Conservation (phyloP, 2,329 filamentous ascomycete species). For the Escovopsis sp. region DNA sequence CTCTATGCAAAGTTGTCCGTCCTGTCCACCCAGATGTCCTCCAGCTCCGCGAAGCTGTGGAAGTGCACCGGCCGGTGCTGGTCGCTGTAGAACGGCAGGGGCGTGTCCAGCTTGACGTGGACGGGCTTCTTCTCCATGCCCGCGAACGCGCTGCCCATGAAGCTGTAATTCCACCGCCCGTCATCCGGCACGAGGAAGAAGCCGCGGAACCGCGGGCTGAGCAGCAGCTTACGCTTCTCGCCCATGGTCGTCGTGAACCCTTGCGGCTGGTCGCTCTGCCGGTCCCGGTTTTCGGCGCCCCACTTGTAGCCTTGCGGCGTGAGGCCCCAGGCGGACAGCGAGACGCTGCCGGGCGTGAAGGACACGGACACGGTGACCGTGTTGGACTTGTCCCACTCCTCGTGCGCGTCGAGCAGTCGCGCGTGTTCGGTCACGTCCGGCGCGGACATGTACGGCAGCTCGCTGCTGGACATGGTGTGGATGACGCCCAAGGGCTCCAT, state of each 20-base stretch:
- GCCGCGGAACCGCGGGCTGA: constrained; percentile 85
- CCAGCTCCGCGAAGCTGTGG: constrained; percentile 90
- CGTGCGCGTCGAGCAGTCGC: constrained; percentile 70
- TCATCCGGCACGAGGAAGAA: constrained; percentile 93
- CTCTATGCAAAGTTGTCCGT: constrained; percentile 74
- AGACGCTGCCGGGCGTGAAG: constrained; percentile 93
- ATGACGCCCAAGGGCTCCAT: constrained; percentile 90
- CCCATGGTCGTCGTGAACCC: constrained; percentile 89
- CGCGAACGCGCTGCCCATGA: constrained; percentile 83
- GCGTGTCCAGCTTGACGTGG: constrained; percentile 87
- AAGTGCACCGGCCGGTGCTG: constrained; percentile 89
- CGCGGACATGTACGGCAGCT: constrained; percentile 91
- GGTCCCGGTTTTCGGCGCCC: constrained; percentile 92
- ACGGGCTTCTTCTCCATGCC: constrained; percentile 81
- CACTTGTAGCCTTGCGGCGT: constrained; percentile 90
- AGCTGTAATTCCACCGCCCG: constrained; percentile 92
- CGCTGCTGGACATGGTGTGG: constrained; percentile 88
- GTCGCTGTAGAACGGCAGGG: constrained; percentile 78
- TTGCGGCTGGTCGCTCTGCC: constrained; percentile 78
- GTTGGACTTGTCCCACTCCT: constrained; percentile 54
- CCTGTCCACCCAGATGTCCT: constrained; percentile 91
- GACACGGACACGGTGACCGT: constrained; percentile 90
- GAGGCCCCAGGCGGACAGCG: constrained; percentile 81
- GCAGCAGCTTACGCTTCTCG: constrained; percentile 83
- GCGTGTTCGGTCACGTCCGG: constrained; percentile 90